These are phyloP conservation scores for Gaeumannomyces tritici DNA, from an alignment of 2,329 filamentous ascomycete species.

Conservation along the genomic window DNA sequence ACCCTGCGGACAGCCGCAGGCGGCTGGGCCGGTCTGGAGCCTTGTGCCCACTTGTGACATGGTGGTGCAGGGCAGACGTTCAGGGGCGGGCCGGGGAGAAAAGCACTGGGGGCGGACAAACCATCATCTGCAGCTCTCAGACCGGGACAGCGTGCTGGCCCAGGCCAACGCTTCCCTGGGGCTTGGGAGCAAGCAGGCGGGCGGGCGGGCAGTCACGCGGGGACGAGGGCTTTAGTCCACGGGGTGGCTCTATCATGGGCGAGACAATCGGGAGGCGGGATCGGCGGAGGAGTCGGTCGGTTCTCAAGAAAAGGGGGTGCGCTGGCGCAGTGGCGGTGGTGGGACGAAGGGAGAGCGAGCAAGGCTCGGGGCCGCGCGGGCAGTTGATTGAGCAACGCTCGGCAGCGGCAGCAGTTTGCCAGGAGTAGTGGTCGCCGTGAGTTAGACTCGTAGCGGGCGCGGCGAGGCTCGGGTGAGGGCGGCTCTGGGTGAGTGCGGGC, in stretches of 20 bases:
- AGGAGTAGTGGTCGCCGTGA: neutral
- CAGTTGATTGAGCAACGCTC: neutral
- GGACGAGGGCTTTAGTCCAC: neutral
- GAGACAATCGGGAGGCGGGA: neutral
- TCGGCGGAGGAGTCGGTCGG: neutral
- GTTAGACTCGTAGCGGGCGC: no score
- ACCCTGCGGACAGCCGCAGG: neutral
- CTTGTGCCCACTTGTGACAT: neutral
- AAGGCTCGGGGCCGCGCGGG: no score
- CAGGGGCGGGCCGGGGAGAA: neutral
- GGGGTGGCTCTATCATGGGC: slow-evolving; percentile 3
- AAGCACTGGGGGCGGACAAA: slow-evolving; percentile 4
- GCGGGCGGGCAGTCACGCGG: neutral
- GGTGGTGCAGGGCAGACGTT: neutral
- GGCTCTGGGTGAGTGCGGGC: neutral
- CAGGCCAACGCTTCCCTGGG: slow-evolving; percentile 7
- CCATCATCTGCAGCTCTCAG: slow-evolving; percentile 12
- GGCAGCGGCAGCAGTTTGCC: neutral
- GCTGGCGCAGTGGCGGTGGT: neutral
- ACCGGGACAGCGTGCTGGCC: slow-evolving; percentile 8
- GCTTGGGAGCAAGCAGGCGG: neutral
- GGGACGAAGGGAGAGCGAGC: neutral
- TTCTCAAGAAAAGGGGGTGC: neutral
- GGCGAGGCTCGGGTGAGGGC: no score
- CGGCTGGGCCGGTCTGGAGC: neutral